Conservation (phyloP, 176 grass and related monocot genomes). For the Stipa capillata region DNA sequence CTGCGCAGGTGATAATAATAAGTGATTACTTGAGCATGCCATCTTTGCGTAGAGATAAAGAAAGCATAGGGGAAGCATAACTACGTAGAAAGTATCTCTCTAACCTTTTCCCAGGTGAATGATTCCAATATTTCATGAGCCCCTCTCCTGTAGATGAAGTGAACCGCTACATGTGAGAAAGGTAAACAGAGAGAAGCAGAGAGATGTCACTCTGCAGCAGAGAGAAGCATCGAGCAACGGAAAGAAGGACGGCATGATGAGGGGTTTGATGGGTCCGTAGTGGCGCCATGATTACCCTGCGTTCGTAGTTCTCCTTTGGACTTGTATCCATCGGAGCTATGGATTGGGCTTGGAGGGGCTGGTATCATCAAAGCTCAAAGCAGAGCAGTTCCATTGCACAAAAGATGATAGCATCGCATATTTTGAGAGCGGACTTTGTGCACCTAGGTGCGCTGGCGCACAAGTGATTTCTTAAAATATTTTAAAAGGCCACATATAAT, state of each 20-base stretch:
- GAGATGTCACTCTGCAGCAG: not conserved
- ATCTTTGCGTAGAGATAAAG: slow-evolving; percentile 31
- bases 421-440: no score
- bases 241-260: not conserved
- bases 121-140: slow-evolving; percentile 11
- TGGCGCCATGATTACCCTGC: not conserved
- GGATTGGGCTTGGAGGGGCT: not conserved
- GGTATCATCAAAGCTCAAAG: no score
- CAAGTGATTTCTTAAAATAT: no score
- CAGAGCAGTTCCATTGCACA: no score
- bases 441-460: no score
- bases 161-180: not conserved
- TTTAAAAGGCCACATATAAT: no score
- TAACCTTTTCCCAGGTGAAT: not conserved
- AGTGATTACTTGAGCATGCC: slow-evolving; percentile 1
- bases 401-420: no score
- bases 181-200: not conserved
- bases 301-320: not conserved
- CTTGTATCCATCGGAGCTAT: not conserved
- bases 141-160: not conserved
- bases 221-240: not conserved
- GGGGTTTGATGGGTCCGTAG: not conserved
- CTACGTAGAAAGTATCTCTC: not conserved
- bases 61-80: not conserved
- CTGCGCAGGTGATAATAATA: not conserved